Evolutionary conservation across 2,329 filamentous ascomycete genomes (phyloP), one percentile per base, ranked within the genome.

Genomic region (Chaetomiaceae sp.): DNA sequence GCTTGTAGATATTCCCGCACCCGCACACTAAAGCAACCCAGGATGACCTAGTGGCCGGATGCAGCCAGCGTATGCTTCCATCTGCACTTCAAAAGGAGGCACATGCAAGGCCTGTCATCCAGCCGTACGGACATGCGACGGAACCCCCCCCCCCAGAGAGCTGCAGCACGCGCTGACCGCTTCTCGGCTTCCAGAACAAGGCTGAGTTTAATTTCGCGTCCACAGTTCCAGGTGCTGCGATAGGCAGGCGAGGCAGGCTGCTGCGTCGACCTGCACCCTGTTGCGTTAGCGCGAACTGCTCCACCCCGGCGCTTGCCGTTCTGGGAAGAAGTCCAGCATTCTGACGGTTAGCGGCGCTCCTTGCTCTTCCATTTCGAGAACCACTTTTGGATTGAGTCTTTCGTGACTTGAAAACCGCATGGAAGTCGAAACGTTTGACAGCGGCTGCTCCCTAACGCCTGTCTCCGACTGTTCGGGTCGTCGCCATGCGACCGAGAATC

Each of bases 121-220:
- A n/a, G n/a, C n/a, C n/a, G n/a, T n/a, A n/a, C n/a, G n/a, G n/a
- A n/a, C n/a, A n/a, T n/a, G n/a, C n/a, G n/a, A n/a, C n/a, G n/a
- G n/a, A n/a, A n/a, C 38, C 20, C 6, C 4, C 27, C 10, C 27
- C 20, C 34, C 37, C 15, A 34, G 14, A 26, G 30, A 19, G 20
- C 29, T 18, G 19, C 38, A 17, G 39, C 36, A 20, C 35, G 10
- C 17, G 33, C 41, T 52, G 47, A 53, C 54, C 53, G 54, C 51
- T 45, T 33, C 24, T 42, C 50, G n/a, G 42, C 42, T 47, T 47
- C 36, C 44, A 47, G 27, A 26, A 40, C 38, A 46, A 51, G 48
- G 50, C 53, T 54, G 49, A 44, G 50, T 42, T 29, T 53, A 53
- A 57, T 56, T 55, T 56, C 55, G 52, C 50, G 50, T 49, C 48